Percentiles rank a stretch among this genome's conserved stretches.
Evolutionary conservation across 2,329 filamentous ascomycete species (phyloP).

Genomic region (Cladosporium sp.): DNA sequence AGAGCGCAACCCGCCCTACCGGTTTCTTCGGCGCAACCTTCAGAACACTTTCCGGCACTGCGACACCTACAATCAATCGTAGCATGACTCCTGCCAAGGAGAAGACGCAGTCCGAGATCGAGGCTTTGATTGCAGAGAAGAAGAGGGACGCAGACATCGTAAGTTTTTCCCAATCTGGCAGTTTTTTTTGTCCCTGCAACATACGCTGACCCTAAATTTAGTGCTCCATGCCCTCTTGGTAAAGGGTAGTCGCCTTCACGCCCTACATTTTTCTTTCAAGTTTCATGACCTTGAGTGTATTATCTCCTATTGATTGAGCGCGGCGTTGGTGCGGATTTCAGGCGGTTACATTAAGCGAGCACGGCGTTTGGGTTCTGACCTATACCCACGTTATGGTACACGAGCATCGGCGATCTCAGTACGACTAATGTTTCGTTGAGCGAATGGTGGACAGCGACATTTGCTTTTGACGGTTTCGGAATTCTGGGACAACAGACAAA

Average conservation of each 20-base stretch:
- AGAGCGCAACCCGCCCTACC: background rate
- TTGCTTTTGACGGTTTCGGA: constrained; percentile 2
- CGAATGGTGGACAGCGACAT: background rate
- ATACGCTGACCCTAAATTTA: constrained; percentile 10
- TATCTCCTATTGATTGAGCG: constrained; percentile 4
- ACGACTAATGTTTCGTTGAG: background rate
- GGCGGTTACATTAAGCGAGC: constrained; percentile 1
- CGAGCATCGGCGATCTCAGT: background rate
- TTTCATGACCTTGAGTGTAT: background rate
- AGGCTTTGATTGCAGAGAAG: constrained; percentile 25
- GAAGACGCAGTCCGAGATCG: constrained; percentile 24
- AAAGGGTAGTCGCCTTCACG: background rate
- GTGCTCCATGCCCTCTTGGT: constrained; percentile 19
- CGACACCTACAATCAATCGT: constrained; percentile 18
- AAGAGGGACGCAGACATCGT: constrained; percentile 29
- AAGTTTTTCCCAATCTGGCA: background rate
- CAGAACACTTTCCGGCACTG: constrained; percentile 11
- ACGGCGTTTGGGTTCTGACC: background rate
- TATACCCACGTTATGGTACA: constrained; percentile 1
- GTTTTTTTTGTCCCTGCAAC: background rate
- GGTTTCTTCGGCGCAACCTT: constrained; percentile 26
- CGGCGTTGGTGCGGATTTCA: constrained; percentile 1
- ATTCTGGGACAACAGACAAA: background rate
- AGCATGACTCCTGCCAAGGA: constrained; percentile 15
- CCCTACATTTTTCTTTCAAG: background rate